Evolutionary conservation across 1,284 basidiomycete species (phyloP), one percentile per base, ranked within the genome.

Genomic region (Trametes sp.): DNA sequence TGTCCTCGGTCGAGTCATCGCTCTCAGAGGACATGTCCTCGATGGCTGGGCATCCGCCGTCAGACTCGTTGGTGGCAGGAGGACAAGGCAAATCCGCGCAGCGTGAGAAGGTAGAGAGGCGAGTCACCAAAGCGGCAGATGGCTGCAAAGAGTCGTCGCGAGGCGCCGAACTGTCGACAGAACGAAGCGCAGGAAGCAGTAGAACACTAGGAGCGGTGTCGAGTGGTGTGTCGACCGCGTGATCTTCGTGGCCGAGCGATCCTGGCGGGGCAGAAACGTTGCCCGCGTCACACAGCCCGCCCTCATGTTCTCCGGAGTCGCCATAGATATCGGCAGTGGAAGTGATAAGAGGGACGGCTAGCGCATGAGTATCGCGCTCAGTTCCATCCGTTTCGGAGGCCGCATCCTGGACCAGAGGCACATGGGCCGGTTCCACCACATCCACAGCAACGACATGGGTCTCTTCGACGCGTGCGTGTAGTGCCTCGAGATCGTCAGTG

Each of bases 161-260:
- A 26, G n/a, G 11, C 3, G 23, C 46, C 4, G 36, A 36, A 16
- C 45, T 33, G 2, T 8, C 6, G 19, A n/a, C 21, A 24, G 35
- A 41, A 6, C 23, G n/a, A 23, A 21, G 35, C 36, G 28, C 55
- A 31, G 55, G 55, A 2, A 57, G 55, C 13, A 57, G 55, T 5
- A 57, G 46, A 24, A 19, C 11, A 11, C 46, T 41, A 23, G 10
- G 55, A 21, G 55, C 6, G 29, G 35, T 11, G 1, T 49, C n/a
- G 4, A 29, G 13, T 9, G 36, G 11, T 10, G 24, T 7, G 24
- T 46, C 49, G 31, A 6, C 11, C 21, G 19, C 23, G 13, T 13
- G 31, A 19, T 19, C 38, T 19, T 19, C 38, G 16, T n/a, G 16
- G 9, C 2, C 16, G 31, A 11, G 6, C 6, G 31, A 33, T 6